These are phyloP conservation scores for Fusarium goolgardi DNA, from an alignment of 2,329 filamentous ascomycete genomes.

Conservation along the genomic window DNA sequence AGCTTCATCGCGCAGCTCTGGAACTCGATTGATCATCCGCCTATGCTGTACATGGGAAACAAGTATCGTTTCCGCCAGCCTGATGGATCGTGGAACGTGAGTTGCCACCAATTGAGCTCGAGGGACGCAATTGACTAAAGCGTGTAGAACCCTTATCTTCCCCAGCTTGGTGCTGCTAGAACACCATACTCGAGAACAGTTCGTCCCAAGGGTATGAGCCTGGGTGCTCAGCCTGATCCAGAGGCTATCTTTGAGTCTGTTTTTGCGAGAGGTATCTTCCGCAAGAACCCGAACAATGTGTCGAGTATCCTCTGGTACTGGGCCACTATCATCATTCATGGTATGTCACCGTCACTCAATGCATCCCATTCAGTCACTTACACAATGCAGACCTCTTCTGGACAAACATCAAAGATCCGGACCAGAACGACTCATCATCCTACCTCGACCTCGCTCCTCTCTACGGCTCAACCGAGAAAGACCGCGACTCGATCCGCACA, in stretches of 20 bases:
- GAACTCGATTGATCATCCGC: constrained; percentile 78
- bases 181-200: constrained; percentile 75
- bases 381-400: constrained; percentile 70
- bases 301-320: constrained; percentile 79
- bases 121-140: background rate
- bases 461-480: constrained; percentile 75
- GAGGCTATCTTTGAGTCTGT: constrained; percentile 70
- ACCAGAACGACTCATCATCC: constrained; percentile 73
- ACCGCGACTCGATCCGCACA: constrained; percentile 74
- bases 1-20: constrained; percentile 76
- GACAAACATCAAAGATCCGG: constrained; percentile 71
- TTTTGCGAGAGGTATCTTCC: constrained; percentile 64
- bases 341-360: constrained; percentile 48
- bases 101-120: background rate
- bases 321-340: constrained; percentile 79
- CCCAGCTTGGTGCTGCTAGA: constrained; percentile 73
- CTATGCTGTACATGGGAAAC: constrained; percentile 71
- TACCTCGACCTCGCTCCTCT: constrained; percentile 79
- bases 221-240: constrained; percentile 75
- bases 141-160: constrained; percentile 70
- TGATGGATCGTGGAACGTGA: constrained; percentile 75
- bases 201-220: constrained; percentile 67
- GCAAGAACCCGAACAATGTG: constrained; percentile 75
- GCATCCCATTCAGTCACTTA: accelerated
- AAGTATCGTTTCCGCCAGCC: constrained; percentile 74